Evolutionary conservation across 371 early-diverging fungal genomes (phyloP).

Genomic region (Syncephalastrum racemosum): DNA sequence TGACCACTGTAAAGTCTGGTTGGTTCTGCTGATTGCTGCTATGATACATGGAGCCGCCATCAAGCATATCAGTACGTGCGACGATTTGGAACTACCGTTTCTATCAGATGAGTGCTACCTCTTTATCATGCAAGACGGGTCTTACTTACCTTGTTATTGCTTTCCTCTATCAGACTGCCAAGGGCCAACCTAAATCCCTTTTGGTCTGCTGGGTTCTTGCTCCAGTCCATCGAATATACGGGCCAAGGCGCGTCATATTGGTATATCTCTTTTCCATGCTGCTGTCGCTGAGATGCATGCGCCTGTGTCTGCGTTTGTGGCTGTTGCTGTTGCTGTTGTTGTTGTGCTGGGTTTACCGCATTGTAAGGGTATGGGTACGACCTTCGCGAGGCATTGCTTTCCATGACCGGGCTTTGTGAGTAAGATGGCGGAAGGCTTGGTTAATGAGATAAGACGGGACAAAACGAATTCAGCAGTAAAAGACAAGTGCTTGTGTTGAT

Average conservation of each 20-base stretch:
- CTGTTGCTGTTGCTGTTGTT: no score
- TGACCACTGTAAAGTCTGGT: conserved; percentile 65
- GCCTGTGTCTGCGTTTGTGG: no score
- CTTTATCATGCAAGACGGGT: no score
- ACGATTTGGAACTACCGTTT: conserved; percentile 28
- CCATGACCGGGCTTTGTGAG: no score
- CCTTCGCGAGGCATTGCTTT: no score
- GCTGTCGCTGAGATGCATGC: no score
- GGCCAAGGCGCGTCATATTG: conserved; percentile 85
- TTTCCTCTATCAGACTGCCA: conserved; percentile 82
- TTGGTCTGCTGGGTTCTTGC: conserved; percentile 60
- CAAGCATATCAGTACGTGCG: conserved; percentile 42
- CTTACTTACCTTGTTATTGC: conserved; percentile 72
- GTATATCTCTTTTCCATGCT: conserved; percentile 68
- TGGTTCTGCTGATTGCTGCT: conserved; percentile 27
- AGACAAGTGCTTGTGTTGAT: no score
- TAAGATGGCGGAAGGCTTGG: no score
- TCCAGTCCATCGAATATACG: conserved; percentile 89
- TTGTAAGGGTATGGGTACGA: no score
- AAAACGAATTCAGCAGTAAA: no score
- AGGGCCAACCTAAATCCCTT: conserved; percentile 78
- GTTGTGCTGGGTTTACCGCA: no score
- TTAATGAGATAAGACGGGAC: no score
- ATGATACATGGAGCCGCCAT: conserved; percentile 9
- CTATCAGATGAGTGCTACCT: conserved; percentile 14